Evolutionary conservation across 139 green algal species (phyloP).

Genomic region (Micractinium conductrix): DNA sequence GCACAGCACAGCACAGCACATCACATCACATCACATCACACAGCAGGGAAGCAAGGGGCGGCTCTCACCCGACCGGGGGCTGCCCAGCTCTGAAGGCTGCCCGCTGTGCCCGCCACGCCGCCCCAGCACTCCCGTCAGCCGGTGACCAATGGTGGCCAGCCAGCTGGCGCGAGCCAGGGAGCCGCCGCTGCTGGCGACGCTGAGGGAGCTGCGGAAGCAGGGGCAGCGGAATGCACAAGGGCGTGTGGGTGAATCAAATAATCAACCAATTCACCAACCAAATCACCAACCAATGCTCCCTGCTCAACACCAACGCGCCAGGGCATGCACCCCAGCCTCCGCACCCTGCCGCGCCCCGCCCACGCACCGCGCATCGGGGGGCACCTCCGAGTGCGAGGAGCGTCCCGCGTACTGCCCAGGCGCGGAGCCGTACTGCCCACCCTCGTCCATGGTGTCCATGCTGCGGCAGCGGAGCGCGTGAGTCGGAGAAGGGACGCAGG

Average conservation of each 20-base stretch:
- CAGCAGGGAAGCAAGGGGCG: no score
- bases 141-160: slow-evolving; percentile 16
- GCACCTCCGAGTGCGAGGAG: not conserved
- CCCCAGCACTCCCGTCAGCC: slow-evolving; percentile 2
- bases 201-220: not conserved
- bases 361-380: not conserved
- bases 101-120: not conserved
- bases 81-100: slow-evolving; percentile 20
- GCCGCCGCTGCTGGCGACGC: slow-evolving; percentile 17
- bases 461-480: not conserved
- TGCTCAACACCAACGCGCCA: not conserved
- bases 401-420: no score
- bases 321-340: not conserved
- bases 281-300: no score
- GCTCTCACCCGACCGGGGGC: slow-evolving; percentile 19
- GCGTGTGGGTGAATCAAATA: no score
- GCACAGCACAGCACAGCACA: no score
- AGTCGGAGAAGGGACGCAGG: no score
- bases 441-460: not conserved
- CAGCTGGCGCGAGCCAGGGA: not conserved
- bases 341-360: not conserved
- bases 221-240: no score
- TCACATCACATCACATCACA: no score
- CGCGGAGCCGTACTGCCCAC: no score
- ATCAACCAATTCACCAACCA: no score